phyloP scores from a whole-genome alignment of 305 asterid genomes.

The Fraxinus velutina region DNA sequence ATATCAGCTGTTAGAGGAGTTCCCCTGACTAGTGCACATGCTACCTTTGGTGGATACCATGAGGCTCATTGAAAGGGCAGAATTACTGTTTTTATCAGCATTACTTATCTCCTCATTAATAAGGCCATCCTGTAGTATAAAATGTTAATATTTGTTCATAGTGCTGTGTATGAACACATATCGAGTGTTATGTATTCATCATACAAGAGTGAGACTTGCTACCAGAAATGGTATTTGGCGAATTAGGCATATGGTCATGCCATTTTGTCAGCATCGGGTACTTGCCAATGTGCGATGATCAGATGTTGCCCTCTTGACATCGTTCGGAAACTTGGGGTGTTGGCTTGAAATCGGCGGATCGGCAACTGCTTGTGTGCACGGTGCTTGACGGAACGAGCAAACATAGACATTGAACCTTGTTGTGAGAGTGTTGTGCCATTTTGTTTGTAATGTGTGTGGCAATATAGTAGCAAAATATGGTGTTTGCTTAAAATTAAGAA shows the following conservation, averaged over 20 bases:
- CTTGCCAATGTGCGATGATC: neutral
- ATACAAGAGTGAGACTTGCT: neutral
- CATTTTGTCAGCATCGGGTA: neutral
- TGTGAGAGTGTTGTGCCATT: neutral
- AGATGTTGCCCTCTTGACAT: neutral
- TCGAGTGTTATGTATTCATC: neutral
- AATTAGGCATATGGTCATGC: neutral
- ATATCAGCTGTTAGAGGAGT: constrained; percentile 40
- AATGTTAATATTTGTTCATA: neutral
- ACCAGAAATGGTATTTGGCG: neutral
- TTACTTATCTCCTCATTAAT: constrained; percentile 14
- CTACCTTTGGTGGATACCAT: constrained; percentile 59
- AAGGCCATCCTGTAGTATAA: neutral
- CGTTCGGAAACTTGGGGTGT: neutral
- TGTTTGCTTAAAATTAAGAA: neutral
- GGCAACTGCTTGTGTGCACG: neutral
- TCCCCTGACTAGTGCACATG: constrained; percentile 42
- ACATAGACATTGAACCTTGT: neutral
- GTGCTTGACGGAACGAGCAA: neutral
- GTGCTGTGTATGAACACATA: neutral
- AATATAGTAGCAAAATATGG: neutral
- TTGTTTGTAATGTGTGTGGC: neutral
- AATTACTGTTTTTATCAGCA: neutral
- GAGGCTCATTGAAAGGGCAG: constrained; percentile 26
- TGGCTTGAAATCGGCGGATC: neutral